Conservation (phyloP, 768 basidiomycete genomes). For the Dacryopinax spathularia region DNA sequence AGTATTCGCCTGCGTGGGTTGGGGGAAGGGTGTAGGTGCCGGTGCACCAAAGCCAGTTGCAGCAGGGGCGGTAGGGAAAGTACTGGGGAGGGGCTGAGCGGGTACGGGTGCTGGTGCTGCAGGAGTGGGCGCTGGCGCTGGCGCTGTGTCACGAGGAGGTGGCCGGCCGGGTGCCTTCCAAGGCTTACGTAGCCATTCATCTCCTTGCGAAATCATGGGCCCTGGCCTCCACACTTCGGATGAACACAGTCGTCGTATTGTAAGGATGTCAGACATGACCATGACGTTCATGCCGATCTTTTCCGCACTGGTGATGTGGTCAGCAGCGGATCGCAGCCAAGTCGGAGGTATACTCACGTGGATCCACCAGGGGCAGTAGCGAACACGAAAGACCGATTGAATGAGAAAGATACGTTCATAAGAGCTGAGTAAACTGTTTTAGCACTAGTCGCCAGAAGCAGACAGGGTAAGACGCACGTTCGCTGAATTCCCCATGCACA, state of each 20-base stretch:
- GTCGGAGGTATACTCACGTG: background rate
- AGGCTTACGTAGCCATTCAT: background rate
- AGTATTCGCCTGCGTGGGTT: background rate
- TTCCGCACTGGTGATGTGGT: background rate
- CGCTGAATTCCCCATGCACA: background rate
- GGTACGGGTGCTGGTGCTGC: too few relatives aligned
- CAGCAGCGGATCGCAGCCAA: background rate
- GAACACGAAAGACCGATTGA: background rate
- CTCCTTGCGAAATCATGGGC: background rate
- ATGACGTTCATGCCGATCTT: background rate
- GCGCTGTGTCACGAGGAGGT: background rate
- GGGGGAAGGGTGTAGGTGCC: background rate
- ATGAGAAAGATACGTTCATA: background rate
- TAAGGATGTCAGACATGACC: background rate
- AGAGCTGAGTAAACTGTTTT: background rate
- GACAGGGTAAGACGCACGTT: too few relatives aligned
- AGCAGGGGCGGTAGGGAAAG: background rate
- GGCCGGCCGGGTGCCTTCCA: background rate
- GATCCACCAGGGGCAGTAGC: background rate
- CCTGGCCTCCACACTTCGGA: background rate
- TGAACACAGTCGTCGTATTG: background rate
- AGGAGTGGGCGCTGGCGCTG: background rate
- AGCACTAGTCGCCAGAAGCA: too few relatives aligned
- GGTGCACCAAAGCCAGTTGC: background rate
- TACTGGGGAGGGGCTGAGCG: background rate